phyloP scores from a whole-genome alignment of 2,329 filamentous ascomycete genomes.

The Nannizziopsis arthrosporioides region DNA sequence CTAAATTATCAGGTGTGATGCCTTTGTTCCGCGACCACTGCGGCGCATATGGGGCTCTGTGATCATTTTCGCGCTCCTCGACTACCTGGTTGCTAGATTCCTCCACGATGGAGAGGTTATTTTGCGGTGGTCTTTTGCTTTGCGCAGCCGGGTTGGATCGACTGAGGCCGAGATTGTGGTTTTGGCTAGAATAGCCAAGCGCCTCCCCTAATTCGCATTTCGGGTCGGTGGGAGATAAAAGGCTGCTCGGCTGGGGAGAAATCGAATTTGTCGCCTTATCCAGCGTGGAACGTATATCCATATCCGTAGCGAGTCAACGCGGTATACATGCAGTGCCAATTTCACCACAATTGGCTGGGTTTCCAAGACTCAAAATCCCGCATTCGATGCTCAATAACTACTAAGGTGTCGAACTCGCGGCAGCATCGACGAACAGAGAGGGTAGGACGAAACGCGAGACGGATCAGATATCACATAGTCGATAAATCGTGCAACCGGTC shows the following conservation, averaged over 20 bases:
- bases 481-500: conserved; percentile 2
- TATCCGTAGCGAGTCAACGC: background rate
- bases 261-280: background rate
- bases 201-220: background rate
- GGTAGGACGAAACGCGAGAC: conserved; percentile 9
- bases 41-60: conserved; percentile 36
- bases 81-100: conserved; percentile 22
- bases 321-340: background rate
- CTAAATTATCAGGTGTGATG: conserved; percentile 48
- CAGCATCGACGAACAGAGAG: background rate
- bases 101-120: conserved; percentile 23
- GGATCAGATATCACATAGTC: conserved; percentile 9
- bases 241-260: background rate
- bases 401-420: background rate
- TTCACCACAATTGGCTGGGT: background rate
- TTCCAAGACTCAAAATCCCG: background rate
- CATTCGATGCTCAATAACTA: background rate
- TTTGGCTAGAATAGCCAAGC: background rate
- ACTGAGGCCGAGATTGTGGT: conserved; percentile 20
- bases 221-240: background rate
- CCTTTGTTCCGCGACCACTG: conserved; percentile 42
- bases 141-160: conserved; percentile 32
- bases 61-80: conserved; percentile 29
- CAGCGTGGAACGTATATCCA: background rate
- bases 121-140: conserved; percentile 23